These are phyloP conservation scores for Cucurbita ficifolia DNA, from an alignment of 306 rosid genomes.

Conservation along the genomic window DNA sequence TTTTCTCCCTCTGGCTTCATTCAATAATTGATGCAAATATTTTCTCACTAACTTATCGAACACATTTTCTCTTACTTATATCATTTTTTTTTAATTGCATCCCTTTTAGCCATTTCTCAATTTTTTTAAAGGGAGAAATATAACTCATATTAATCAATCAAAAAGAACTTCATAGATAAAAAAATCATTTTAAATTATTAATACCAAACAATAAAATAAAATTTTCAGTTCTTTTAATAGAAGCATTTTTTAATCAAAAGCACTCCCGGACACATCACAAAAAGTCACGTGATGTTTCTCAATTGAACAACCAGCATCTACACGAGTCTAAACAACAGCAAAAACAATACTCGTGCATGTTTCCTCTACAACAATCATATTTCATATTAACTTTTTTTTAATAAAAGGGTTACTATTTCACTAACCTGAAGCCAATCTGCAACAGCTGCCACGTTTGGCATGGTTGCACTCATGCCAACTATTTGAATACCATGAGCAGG, in stretches of 20 bases:
- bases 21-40: neutral
- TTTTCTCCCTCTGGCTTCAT: neutral
- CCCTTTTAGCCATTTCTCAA: neutral
- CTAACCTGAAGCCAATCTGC: conserved; percentile 99
- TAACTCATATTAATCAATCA: neutral
- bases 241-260: neutral
- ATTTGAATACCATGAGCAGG: conserved; percentile 85
- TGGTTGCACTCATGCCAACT: conserved; percentile 99
- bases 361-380: neutral
- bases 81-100: neutral
- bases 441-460: conserved; percentile 96
- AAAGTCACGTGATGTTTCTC: neutral
- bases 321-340: neutral
- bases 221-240: neutral
- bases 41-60: neutral
- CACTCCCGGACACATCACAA: neutral
- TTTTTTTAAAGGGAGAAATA: neutral
- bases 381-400: neutral
- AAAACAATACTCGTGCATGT: neutral
- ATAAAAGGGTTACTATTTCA: neutral
- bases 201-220: neutral
- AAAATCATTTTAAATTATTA: neutral
- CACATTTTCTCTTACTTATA: neutral
- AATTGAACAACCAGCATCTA: neutral
- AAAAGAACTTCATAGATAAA: neutral